phyloP scores from a whole-genome alignment of 192 early-diverging fungal species.

The Mortierella alpina region DNA sequence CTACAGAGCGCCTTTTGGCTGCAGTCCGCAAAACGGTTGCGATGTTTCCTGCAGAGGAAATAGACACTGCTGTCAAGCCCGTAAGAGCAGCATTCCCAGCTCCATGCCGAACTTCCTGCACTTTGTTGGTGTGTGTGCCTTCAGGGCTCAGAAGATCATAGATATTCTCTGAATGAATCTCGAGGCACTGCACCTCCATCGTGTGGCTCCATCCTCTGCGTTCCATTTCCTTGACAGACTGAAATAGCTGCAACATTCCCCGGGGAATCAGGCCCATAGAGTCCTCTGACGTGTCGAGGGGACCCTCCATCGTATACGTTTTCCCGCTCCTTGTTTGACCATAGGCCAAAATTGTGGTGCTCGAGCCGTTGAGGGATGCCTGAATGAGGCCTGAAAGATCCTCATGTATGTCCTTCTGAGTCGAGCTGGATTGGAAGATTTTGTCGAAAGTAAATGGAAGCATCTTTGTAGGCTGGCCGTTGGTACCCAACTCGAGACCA shows the following conservation, averaged over 20 bases:
- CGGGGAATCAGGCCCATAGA: not conserved
- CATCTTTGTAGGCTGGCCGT: too few species aligned
- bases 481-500: not conserved
- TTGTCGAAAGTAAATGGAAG: conserved; percentile 10
- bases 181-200: not conserved
- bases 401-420: not conserved
- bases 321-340: not conserved
- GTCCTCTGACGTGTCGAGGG: not conserved
- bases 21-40: conserved; percentile 2
- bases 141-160: conserved; percentile 1
- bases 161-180: not conserved
- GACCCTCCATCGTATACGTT: conserved; percentile 1
- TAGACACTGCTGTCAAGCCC: not conserved
- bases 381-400: not conserved
- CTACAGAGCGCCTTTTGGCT: not conserved
- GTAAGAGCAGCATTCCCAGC: not conserved
- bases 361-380: not conserved
- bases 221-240: not conserved
- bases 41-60: not conserved
- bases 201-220: not conserved
- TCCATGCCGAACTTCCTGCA: not conserved
- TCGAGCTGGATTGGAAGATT: not conserved
- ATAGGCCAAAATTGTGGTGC: not conserved
- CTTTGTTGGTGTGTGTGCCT: not conserved
- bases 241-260: not conserved